Percentiles rank a stretch among this genome's conserved stretches.
Evolutionary conservation across 805 yeast genomes (phyloP).

Genomic region (Scheffersomyces spartinae): DNA sequence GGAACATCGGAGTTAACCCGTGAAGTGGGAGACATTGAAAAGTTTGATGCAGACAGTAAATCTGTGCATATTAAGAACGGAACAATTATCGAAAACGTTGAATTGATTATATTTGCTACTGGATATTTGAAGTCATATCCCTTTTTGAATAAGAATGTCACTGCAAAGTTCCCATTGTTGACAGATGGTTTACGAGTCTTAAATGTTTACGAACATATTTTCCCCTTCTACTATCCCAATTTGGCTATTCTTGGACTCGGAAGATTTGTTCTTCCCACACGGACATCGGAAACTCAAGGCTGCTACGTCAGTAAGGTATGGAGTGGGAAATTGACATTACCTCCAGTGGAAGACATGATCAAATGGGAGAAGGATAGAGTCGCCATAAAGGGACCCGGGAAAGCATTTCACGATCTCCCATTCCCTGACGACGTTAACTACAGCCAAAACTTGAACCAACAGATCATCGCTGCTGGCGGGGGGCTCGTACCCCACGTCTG

Average conservation of each 20-base stretch:
- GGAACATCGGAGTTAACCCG: slow-evolving; percentile 29
- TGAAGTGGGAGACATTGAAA: slow-evolving; percentile 31
- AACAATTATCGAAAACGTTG: slow-evolving; percentile 32
- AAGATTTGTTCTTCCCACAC: slow-evolving; percentile 49
- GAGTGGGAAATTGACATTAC: slow-evolving; percentile 41
- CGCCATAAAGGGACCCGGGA: slow-evolving; percentile 26
- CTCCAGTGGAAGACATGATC: slow-evolving; percentile 35
- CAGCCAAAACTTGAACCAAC: slow-evolving; percentile 32
- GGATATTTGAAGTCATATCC: slow-evolving; percentile 65
- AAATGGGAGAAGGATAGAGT: slow-evolving; percentile 28
- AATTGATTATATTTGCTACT: slow-evolving; percentile 56
- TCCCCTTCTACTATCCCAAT: slow-evolving; percentile 50
- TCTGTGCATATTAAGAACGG: slow-evolving; percentile 41
- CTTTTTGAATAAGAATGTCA: slow-evolving; percentile 30
- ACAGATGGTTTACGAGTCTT: slow-evolving; percentile 38
- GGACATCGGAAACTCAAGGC: slow-evolving; percentile 54
- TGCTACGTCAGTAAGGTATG: slow-evolving; percentile 53
- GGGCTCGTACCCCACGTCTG: slow-evolving; percentile 44
- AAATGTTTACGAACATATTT: slow-evolving; percentile 48
- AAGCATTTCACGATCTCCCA: slow-evolving; percentile 38
- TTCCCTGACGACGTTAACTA: slow-evolving; percentile 52
- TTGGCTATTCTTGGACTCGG: slow-evolving; percentile 54
- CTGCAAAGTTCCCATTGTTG: slow-evolving; percentile 18
- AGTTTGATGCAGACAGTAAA: slow-evolving; percentile 24
- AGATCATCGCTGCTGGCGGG: slow-evolving; percentile 23